Evolutionary conservation across 2,329 filamentous ascomycete species (phyloP), one percentile per base, ranked within the genome.

Genomic region (Alternaria hordeiaustralica): DNA sequence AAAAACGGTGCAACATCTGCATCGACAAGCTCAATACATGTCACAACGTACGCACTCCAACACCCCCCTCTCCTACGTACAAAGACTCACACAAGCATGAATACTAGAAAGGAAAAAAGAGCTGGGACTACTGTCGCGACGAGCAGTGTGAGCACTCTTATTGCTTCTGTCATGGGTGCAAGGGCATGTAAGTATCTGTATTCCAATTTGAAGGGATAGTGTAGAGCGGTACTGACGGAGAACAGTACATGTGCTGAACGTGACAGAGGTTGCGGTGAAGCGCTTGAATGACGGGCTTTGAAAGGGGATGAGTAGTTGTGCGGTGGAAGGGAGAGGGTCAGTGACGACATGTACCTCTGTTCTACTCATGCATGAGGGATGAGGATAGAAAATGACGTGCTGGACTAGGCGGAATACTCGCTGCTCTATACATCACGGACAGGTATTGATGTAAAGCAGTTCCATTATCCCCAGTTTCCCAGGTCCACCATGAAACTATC

Each of bases 61-160:
- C 11, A 26, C 6, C 3, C 13, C 6, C 33, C 8, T 41, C 15
- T 41, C 33, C 15, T 15, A 9, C 13, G 4, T 2, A 36, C 13
- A 13, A 2, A n/a, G 0, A n/a, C 33, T 9, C 0, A 41, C 1
- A 3, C 15, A n/a, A 0, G 0, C 1, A 2, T 5, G 15, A 2
- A n/a, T 10, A n/a, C 3, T 3, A 41, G 36, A 41, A 18, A 1
- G 36, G 36, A 18, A 41, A 41, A n/a, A 41, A 41, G 9, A 1
- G 0, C 36, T 41, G 36, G n/a, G 36, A 41, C 3, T 41, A 18
- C 36, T 41, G 36, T 0, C 36, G 36, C 36, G 0, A 25, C 4
- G 44, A 46, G 44, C 44, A 46, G 20, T 46, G 44, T 10, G 1
- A 0, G 1, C 1, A 15, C 11, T 41, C 36, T 7, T 44, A 13